Evolutionary conservation across 768 basidiomycete genomes (phyloP).

Genomic region (Ephemerocybe angulata): DNA sequence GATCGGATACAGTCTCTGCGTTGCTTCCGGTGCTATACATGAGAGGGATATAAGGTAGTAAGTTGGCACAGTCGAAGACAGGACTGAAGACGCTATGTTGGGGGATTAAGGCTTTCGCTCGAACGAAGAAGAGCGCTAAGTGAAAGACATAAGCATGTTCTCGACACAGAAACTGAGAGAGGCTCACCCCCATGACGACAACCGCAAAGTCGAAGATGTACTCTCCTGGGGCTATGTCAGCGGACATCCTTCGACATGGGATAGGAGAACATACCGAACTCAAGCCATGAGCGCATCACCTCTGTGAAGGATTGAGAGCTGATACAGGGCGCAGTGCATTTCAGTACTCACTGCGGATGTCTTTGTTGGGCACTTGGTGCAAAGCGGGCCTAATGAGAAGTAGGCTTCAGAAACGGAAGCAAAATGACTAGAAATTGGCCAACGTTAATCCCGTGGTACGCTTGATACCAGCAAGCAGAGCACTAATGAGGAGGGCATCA

Average conservation of each 20-base stretch:
- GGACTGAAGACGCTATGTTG: too few species aligned
- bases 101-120: conserved; percentile 47
- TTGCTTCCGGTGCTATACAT: conserved; percentile 6
- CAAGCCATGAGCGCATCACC: conserved; percentile 71
- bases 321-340: background rate
- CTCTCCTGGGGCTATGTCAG: conserved; percentile 52
- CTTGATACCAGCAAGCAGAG: conserved; percentile 80
- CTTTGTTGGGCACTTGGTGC: conserved; percentile 80
- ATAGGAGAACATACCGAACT: conserved; percentile 52
- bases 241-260: background rate
- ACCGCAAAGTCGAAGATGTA: conserved; percentile 85
- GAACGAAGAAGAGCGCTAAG: conserved; percentile 69
- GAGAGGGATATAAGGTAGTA: conserved; percentile 7
- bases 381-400: conserved; percentile 59
- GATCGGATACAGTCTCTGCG: conserved; percentile 5
- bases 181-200: conserved; percentile 74
- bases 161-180: background rate
- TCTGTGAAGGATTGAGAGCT: conserved; percentile 39
- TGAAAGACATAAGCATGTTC: background rate
- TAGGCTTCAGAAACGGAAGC: conserved; percentile 1
- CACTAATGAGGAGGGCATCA: conserved; percentile 75
- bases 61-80: background rate
- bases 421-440: conserved; percentile 22
- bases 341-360: conserved; percentile 68
- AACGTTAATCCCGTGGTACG: conserved; percentile 86